Evolutionary conservation across 768 basidiomycete genomes (phyloP), one percentile per base, ranked within the genome.

Genomic region (Pleurotus cornucopiae): DNA sequence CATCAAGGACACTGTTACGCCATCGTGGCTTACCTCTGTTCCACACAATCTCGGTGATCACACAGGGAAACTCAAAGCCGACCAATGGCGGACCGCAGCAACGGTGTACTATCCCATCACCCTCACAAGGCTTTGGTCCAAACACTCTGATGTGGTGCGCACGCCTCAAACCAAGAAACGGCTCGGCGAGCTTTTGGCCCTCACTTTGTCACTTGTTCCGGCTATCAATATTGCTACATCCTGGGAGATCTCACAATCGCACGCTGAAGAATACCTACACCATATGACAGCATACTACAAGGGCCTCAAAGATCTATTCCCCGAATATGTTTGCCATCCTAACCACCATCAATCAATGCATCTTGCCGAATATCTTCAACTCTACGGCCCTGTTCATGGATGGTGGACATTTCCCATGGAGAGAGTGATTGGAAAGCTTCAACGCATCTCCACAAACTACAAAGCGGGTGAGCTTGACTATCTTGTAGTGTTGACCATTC

Each of bases 301-400:
- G 23, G 57, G 52, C 5, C 49, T 73, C 5, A 18, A 46, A 1
- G 13, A 41, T 0, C 21, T 66, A 0, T 69, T 65, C 38, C 66
- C 62, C 0, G 20, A 57, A 1, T 65, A 65, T n/a, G 25, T 21
- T 0, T 57, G 49, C 46, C 26, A 54, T 11, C 64, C 59, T 0
- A 70, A 69, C 46, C 66, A 73, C 51, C 69, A 74, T 46, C 59
- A 62, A 40, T 63, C 64, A 0, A 39, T 71, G 20, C 71, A 74
- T 23, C 54, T 72, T 1, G 41, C 55, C 0, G 54, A 64, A 1
- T 71, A 69, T 38, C 47, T 72, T 1, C 5, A 13, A 5, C 51
- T 54, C 39, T 70, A 63, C 37, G 67, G 71, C 0, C 66, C 67
- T 0, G 55, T 67, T 12, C 65, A 64, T 45, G 60, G 65, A 0